Conservation (phyloP, 2,329 filamentous ascomycete genomes). For the Aspergillus sp. region DNA sequence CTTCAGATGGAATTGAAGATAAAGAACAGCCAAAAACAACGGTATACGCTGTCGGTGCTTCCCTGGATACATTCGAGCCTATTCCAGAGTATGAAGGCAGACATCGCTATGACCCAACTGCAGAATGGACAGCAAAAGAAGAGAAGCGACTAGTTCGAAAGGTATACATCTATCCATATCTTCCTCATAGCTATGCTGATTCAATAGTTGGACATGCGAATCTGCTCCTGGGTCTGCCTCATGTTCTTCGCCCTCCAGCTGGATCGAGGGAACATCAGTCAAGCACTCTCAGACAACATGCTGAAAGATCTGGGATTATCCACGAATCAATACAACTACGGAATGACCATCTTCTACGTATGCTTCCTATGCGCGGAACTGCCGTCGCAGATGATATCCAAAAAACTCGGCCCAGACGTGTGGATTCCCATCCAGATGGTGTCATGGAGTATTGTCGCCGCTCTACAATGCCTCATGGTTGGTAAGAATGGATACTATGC, state of each 20-base stretch:
- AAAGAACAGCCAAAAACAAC: too few relatives aligned
- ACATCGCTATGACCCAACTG: not conserved
- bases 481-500: conserved; percentile 36
- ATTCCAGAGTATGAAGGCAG: too few relatives aligned
- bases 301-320: conserved; percentile 24
- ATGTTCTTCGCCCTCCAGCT: conserved; percentile 59
- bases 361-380: conserved; percentile 52
- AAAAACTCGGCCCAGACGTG: conserved; percentile 51
- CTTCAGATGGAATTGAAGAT: too few relatives aligned
- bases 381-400: conserved; percentile 53
- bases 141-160: not conserved
- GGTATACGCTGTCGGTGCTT: too few relatives aligned
- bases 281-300: conserved; percentile 55
- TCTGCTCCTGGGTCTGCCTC: conserved; percentile 30
- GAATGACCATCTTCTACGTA: conserved; percentile 53
- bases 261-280: conserved; percentile 54
- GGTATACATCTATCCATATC: not conserved
- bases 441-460: conserved; percentile 47
- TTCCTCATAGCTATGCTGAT: too few relatives aligned
- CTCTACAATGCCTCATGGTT: conserved; percentile 40
- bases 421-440: conserved; percentile 54
- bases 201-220: not conserved
- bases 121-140: not conserved
- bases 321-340: conserved; percentile 37
- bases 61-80: too few relatives aligned